Base-by-base conservation (phyloP, 2,329 filamentous ascomycete genomes). In the Pseudogymnoascus sp. region DNA sequence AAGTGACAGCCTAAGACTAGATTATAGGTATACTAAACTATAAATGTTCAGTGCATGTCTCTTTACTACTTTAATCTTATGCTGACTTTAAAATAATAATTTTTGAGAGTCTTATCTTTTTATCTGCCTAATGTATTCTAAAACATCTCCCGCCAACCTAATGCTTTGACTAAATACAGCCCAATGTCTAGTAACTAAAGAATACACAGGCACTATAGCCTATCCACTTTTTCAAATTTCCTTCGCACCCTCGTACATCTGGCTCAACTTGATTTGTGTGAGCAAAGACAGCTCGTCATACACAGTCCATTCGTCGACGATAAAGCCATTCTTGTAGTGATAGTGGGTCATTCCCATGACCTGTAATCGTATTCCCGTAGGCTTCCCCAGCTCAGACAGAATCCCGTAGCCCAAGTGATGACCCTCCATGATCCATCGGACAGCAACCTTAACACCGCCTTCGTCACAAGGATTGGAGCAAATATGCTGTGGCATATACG, bases 341-440 rank as follows among this genome's bases (percentile, higher is more conserved):
- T 59, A 59, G 8, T 59, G 58, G n/a, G 58, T 31, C 58, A 59
- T 59, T 5, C 58, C 58, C 58, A 59, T 59, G 15, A 59, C 58
- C 58, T 59, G 58, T 25, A 59, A 18, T 31, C 58, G 58, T 31
- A 31, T n/a, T 13, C 58, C 58, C 5, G 58, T 40, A 18, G 58
- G 58, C 33, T 59, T 59, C 27, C 58, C 58, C 18, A 59, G 58
- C 58, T 59, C 58, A 25, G 58, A 31, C 58, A 59, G 15, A 13
- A 31, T 25, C 4, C 58, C 58, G 29, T 33, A 59, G 58, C 58
- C 58, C 58, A 59, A 35, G 29, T 59, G 58, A 35, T 59, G 58
- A 25, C 58, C 58, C 58, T 59, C 58, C 12, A 59, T 29, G 8
- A 59, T 37, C 58, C 58, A 59, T 25, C 58, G 58, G 21, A 59